These are phyloP conservation scores for Trypanosoma lewisi DNA, from an alignment of 208 protist species.

Conservation along the genomic window DNA sequence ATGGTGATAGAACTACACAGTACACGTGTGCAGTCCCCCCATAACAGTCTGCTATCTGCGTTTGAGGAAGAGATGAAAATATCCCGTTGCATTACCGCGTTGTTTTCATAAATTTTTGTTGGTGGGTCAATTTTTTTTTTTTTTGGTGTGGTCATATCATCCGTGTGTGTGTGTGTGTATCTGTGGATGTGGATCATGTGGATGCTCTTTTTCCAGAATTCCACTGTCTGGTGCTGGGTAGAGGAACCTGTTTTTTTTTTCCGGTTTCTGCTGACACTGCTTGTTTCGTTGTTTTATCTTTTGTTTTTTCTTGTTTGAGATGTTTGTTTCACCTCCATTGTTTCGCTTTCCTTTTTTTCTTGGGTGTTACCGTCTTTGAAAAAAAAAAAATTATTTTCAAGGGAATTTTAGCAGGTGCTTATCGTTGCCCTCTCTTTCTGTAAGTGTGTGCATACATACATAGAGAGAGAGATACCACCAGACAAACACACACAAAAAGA, in stretches of 20 bases:
- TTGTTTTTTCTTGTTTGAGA: constrained; percentile 13
- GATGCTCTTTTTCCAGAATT: not conserved
- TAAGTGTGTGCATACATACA: not conserved
- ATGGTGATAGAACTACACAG: constrained; percentile 40
- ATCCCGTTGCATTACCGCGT: not conserved
- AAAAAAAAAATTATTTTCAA: constrained; percentile 5
- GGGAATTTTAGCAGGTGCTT: not conserved
- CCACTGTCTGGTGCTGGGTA: not conserved
- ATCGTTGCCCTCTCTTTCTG: too few relatives aligned
- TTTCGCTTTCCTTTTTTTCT: constrained; percentile 15
- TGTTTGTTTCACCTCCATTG: constrained; percentile 10
- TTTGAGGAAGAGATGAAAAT: constrained; percentile 25
- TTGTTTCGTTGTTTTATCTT: too few relatives aligned
- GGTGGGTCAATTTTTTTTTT: constrained; percentile 6
- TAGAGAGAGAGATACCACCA: too few relatives aligned
- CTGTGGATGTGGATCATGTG: not conserved
- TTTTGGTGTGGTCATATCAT: not conserved
- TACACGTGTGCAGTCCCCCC: constrained; percentile 12
- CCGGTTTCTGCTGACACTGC: too few relatives aligned
- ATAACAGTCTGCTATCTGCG: constrained; percentile 28
- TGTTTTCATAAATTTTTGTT: too few relatives aligned
- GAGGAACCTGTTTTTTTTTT: not conserved
- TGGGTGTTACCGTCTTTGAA: constrained; percentile 10
- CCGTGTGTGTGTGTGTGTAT: not conserved
- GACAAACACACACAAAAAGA: too few relatives aligned